Percentiles rank a stretch among this genome's conserved stretches.
Conservation (phyloP, 805 yeast species). For the Candida odintsovae region DNA sequence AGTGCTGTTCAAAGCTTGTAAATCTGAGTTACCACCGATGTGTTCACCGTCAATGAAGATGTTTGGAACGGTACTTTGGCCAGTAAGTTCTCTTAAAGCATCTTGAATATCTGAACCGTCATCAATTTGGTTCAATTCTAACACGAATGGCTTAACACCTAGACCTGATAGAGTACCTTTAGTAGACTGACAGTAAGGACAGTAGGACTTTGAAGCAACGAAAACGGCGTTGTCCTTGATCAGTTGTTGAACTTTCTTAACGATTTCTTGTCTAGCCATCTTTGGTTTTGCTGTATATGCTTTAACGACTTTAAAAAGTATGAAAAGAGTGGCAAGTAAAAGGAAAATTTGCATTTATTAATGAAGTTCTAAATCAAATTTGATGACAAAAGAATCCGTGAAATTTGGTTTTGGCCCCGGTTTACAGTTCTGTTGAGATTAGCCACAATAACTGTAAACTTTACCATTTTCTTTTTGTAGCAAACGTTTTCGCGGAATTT, state of each 20-base stretch:
- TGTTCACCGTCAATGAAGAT: slow-evolving; percentile 87
- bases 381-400: not conserved
- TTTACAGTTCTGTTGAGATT: not conserved
- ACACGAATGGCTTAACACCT: slow-evolving; percentile 40
- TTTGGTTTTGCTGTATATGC: slow-evolving; percentile 6
- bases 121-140: slow-evolving; percentile 42
- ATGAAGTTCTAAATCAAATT: not conserved
- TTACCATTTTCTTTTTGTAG: no score
- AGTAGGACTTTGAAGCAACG: slow-evolving; percentile 76
- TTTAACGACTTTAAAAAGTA: not conserved
- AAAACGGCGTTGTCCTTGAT: slow-evolving; percentile 65
- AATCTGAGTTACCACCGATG: slow-evolving; percentile 91
- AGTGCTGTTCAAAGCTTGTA: slow-evolving; percentile 60
- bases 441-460: no score
- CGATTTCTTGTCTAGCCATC: slow-evolving; percentile 56
- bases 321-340: not conserved
- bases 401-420: not conserved
- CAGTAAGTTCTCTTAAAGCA: slow-evolving; percentile 70
- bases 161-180: slow-evolving; percentile 31
- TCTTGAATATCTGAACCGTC: slow-evolving; percentile 81
- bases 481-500: not conserved
- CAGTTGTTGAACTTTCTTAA: slow-evolving; percentile 53
- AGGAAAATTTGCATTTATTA: not conserved
- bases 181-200: slow-evolving; percentile 58
- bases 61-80: slow-evolving; percentile 93